Evolutionary conservation across 805 yeast genomes (phyloP).

Genomic region (Cyberlindnera saturnus): DNA sequence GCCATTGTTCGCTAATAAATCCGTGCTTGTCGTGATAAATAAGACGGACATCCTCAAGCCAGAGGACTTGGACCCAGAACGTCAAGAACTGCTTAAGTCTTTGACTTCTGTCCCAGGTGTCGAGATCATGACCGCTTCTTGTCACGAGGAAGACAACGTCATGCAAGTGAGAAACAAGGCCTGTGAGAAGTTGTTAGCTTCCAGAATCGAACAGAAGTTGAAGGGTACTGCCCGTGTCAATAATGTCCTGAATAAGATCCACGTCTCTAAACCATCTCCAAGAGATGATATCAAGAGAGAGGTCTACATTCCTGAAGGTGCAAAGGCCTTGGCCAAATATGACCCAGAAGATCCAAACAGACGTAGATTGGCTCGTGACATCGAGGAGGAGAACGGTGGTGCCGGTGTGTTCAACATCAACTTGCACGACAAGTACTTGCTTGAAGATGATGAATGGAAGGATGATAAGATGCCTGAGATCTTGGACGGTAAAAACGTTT

Average conservation of each 20-base stretch:
- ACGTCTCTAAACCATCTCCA: slow-evolving; percentile 83
- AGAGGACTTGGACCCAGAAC: slow-evolving; percentile 75
- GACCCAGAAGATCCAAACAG: slow-evolving; percentile 79
- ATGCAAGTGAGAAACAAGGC: slow-evolving; percentile 96
- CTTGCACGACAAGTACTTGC: slow-evolving; percentile 82
- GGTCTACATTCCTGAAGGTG: slow-evolving; percentile 79
- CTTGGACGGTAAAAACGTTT: slow-evolving; percentile 91
- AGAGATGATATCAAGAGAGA: slow-evolving; percentile 83
- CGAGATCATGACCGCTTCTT: slow-evolving; percentile 88
- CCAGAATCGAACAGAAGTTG: slow-evolving; percentile 94
- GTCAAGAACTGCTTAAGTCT: slow-evolving; percentile 63
- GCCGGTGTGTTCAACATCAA: slow-evolving; percentile 97
- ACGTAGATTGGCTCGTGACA: slow-evolving; percentile 75
- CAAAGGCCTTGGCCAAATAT: slow-evolving; percentile 53
- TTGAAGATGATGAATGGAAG: slow-evolving; percentile 98
- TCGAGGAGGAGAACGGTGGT: slow-evolving; percentile 95
- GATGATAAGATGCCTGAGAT: slow-evolving; percentile 96
- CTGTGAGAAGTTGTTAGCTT: slow-evolving; percentile 91
- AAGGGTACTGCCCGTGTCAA: slow-evolving; percentile 87
- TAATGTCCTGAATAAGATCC: slow-evolving; percentile 90
- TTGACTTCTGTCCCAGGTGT: slow-evolving; percentile 69
- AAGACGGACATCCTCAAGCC: slow-evolving; percentile 86
- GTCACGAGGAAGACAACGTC: slow-evolving; percentile 89
- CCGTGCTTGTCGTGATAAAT: slow-evolving; percentile 92
- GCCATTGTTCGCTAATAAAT: slow-evolving; percentile 94